These are phyloP conservation scores for Kwoniella heveanensis DNA, from an alignment of 768 basidiomycete species.

Conservation along the genomic window DNA sequence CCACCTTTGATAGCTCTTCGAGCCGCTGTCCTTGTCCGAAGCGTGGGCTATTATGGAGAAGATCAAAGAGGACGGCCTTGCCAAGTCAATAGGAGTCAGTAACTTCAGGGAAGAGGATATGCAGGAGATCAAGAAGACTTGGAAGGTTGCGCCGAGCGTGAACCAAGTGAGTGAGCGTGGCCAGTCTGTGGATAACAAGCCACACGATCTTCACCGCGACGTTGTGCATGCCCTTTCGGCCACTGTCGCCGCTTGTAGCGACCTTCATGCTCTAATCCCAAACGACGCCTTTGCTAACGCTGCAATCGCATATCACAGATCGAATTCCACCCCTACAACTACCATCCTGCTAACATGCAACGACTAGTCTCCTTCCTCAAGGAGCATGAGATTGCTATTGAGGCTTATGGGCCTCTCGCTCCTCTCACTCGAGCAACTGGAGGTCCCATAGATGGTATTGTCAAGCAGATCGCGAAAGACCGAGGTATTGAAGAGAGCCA, in stretches of 20 bases:
- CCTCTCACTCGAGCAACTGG: slow-evolving; percentile 25
- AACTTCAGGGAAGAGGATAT: slow-evolving; percentile 56
- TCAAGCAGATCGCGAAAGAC: slow-evolving; percentile 23
- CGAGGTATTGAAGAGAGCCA: slow-evolving; percentile 27
- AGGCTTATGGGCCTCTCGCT: slow-evolving; percentile 29
- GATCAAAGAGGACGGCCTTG: slow-evolving; percentile 56
- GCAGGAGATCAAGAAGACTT: slow-evolving; percentile 44
- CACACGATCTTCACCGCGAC: too few relatives aligned
- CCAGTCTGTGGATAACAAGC: too few relatives aligned
- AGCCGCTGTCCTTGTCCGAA: slow-evolving; percentile 58
- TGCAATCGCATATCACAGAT: slow-evolving; percentile 10
- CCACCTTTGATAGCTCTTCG: not conserved
- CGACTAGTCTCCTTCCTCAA: slow-evolving; percentile 9
- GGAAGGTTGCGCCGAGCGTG: slow-evolving; percentile 33
- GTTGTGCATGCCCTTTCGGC: too few relatives aligned
- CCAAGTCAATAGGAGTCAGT: slow-evolving; percentile 54
- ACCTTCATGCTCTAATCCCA: too few relatives aligned
- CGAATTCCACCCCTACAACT: slow-evolving; percentile 32
- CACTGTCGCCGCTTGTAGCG: too few relatives aligned
- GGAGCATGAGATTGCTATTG: slow-evolving; percentile 20
- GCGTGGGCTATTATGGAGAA: slow-evolving; percentile 68
- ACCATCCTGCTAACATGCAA: slow-evolving; percentile 24
- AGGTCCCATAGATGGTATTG: slow-evolving; percentile 28
- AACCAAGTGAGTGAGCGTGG: slow-evolving; percentile 53
- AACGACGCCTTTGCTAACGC: not conserved